A percentile compares a stretch with the other conserved stretches of the same genome.
Evolutionary conservation across 108 stramenopile genomes (phyloP).

Genomic region (Poteriospumella lacustris): DNA sequence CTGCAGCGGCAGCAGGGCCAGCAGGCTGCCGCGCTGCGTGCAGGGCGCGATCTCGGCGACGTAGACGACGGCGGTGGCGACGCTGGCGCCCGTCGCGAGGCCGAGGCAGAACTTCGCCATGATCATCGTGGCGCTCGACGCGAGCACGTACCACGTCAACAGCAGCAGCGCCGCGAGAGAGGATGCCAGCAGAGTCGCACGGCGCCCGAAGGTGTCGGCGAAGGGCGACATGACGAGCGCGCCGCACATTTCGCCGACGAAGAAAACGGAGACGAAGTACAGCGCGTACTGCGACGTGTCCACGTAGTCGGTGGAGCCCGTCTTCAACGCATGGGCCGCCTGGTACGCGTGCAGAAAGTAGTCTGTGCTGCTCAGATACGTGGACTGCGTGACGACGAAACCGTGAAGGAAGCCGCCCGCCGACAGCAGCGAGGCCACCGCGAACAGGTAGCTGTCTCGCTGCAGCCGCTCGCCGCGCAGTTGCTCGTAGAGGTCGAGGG

Average conservation of each 20-base stretch:
- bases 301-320: not conserved
- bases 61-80: not conserved
- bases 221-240: not conserved
- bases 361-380: no score
- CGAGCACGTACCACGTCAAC: not conserved
- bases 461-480: not conserved
- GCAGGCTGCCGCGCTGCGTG: no score
- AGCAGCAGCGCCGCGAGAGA: not conserved
- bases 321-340: not conserved
- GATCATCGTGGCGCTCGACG: not conserved
- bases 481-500: no score
- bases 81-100: not conserved
- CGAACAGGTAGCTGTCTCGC: not conserved
- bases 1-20: no score
- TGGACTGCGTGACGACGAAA: not conserved
- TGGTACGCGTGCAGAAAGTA: not conserved
- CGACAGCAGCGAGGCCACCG: not conserved
- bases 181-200: not conserved
- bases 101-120: not conserved
- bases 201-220: not conserved
- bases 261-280: not conserved
- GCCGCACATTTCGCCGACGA: not conserved
- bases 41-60: not conserved
- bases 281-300: not conserved
- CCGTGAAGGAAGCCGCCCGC: not conserved